Conservation (phyloP, 73 alveolate species). For the Blepharisma stoltei region DNA sequence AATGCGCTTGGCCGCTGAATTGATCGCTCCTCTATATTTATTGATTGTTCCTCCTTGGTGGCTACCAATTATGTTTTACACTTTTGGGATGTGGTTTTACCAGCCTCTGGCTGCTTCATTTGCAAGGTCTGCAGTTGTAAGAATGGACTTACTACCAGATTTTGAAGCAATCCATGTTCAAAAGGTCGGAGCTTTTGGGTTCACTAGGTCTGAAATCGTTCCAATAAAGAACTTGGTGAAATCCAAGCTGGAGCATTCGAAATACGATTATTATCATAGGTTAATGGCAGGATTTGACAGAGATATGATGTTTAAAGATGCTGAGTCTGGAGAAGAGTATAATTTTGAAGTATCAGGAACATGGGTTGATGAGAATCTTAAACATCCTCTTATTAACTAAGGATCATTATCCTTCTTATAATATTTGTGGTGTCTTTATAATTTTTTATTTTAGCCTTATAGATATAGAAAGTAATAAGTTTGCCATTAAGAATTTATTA, state of each 20-base stretch:
- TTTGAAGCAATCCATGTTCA: neutral
- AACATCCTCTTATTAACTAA: neutral
- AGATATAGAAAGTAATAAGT: no score
- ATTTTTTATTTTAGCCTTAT: no score
- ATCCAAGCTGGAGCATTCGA: conserved; percentile 1
- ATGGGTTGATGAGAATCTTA: conserved; percentile 21
- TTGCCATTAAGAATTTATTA: no score
- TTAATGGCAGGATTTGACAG: neutral
- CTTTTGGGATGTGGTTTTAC: neutral
- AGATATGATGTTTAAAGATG: conserved; percentile 6
- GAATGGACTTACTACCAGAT: conserved; percentile 21
- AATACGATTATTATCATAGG: neutral
- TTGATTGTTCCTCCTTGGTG: neutral
- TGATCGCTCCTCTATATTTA: neutral
- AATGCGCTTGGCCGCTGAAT: neutral
- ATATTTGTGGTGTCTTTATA: no score
- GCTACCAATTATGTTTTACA: neutral
- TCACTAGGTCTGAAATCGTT: conserved; percentile 18
- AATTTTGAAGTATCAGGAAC: neutral
- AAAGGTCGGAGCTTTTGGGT: conserved; percentile 13
- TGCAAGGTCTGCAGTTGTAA: conserved; percentile 5
- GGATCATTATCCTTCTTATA: no score
- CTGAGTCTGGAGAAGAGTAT: neutral
- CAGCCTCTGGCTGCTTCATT: conserved; percentile 2
- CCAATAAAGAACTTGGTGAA: conserved; percentile 19